These are phyloP conservation scores for Castanea mollissima DNA, from an alignment of 306 rosid genomes.

Conservation along the genomic window DNA sequence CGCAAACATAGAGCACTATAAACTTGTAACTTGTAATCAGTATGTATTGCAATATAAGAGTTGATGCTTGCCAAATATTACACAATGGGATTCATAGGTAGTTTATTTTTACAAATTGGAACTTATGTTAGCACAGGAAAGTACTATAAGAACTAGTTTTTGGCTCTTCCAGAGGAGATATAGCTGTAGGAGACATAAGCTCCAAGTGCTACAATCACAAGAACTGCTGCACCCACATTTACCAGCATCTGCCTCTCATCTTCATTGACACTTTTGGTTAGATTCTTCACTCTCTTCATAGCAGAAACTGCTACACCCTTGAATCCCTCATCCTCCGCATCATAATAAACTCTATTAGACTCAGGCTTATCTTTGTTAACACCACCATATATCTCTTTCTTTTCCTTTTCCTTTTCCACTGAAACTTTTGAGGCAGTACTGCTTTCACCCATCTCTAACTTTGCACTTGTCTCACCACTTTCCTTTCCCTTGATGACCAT, in stretches of 20 bases:
- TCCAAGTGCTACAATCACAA: constrained; percentile 55
- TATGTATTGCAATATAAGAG: background rate
- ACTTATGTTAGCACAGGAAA: background rate
- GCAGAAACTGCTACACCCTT: constrained; percentile 22
- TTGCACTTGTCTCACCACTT: constrained; percentile 15
- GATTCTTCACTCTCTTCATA: constrained; percentile 23
- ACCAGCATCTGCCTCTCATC: constrained; percentile 36
- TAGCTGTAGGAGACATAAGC: constrained; percentile 34
- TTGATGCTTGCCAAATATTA: background rate
- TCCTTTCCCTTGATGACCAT: constrained; percentile 11
- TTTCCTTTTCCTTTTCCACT: constrained; percentile 15
- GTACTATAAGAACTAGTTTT: background rate
- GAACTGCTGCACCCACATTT: constrained; percentile 52
- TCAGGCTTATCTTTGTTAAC: background rate
- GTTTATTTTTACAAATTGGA: background rate
- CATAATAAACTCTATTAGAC: constrained; percentile 1
- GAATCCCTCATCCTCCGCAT: constrained; percentile 19
- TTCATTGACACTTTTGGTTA: constrained; percentile 17
- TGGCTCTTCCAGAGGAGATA: constrained; percentile 21
- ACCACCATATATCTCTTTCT: background rate
- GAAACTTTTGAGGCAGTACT: constrained; percentile 5
- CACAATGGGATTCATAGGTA: background rate
- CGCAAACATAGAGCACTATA: no score
- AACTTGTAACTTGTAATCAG: background rate
- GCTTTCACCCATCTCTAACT: constrained; percentile 4